A percentile compares a stretch with the other conserved stretches of the same genome.
These are phyloP conservation scores for Aristolochia californica DNA, from an alignment of 164 flowering plant genomes.

Conservation along the genomic window DNA sequence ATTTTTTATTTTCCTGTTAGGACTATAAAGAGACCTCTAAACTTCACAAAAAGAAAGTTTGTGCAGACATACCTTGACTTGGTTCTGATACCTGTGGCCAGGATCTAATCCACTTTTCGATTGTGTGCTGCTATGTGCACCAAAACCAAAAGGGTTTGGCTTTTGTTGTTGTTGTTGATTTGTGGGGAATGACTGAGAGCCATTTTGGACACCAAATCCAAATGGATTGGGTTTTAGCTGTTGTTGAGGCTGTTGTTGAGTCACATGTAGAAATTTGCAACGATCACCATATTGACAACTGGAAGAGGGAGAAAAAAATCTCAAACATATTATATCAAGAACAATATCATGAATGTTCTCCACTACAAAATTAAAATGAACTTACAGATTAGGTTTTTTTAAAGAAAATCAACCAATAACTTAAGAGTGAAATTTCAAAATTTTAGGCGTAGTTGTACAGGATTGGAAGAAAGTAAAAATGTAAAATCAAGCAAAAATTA, in stretches of 20 bases:
- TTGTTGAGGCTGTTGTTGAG: no score
- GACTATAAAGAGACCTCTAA: no score
- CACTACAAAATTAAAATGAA: no score
- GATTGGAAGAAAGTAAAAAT: no score
- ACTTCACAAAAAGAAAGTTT: no score
- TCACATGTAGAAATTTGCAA: constrained; percentile 54
- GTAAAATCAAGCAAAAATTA: no score
- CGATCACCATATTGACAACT: constrained; percentile 69
- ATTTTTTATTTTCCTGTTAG: no score
- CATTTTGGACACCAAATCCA: constrained; percentile 41
- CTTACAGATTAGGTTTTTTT: no score
- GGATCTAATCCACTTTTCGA: constrained; percentile 23
- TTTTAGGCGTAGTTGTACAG: no score
- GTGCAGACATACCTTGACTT: constrained; percentile 29
- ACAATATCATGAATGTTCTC: neutral
- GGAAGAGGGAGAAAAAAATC: constrained; percentile 4
- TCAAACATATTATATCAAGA: no score
- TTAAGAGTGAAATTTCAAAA: no score
- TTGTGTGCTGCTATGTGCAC: constrained; percentile 37
- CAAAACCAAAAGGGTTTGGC: constrained; percentile 51
- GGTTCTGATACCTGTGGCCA: constrained; percentile 31
- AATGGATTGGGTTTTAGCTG: constrained; percentile 31
- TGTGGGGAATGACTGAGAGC: constrained; percentile 17
- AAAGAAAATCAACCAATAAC: no score
- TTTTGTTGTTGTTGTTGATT: constrained; percentile 28